These are phyloP conservation scores for Ceratobasidium sp. DNA, from an alignment of 1,284 basidiomycete genomes.

Conservation along the genomic window DNA sequence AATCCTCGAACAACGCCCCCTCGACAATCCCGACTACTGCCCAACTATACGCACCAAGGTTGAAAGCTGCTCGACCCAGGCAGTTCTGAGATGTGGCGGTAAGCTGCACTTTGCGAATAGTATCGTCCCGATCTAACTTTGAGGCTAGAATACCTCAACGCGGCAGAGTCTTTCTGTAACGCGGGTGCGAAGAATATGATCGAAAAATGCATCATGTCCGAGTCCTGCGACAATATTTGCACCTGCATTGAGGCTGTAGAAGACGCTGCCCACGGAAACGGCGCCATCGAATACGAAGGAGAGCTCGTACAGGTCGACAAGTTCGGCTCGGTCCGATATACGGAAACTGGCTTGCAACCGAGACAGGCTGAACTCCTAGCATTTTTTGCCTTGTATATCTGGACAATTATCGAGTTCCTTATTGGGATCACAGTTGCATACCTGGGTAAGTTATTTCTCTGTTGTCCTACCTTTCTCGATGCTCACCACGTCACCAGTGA, in stretches of 20 bases:
- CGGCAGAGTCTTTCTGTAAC: constrained; percentile 6
- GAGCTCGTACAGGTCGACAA: background rate
- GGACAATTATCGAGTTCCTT: constrained; percentile 1
- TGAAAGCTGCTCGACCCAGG: background rate
- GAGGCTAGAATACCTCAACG: background rate
- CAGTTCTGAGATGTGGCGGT: constrained; percentile 1
- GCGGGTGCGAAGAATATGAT: background rate
- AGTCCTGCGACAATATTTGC: constrained; percentile 6
- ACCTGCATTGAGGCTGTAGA: background rate
- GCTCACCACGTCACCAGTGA: background rate
- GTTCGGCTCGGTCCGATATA: no score
- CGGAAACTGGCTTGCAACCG: background rate
- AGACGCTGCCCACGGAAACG: background rate
- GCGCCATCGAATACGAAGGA: background rate
- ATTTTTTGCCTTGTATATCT: background rate
- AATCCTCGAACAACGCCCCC: background rate
- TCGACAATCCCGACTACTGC: background rate
- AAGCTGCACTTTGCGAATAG: no score
- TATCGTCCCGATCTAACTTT: background rate
- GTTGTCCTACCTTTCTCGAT: background rate
- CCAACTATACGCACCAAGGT: constrained; percentile 1
- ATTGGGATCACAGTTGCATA: background rate
- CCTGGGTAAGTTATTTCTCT: background rate
- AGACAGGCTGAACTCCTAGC: background rate
- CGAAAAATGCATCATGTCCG: constrained; percentile 23